These are phyloP conservation scores for Bipolaris zeicola DNA, from an alignment of 2,329 filamentous ascomycete species.

Conservation along the genomic window DNA sequence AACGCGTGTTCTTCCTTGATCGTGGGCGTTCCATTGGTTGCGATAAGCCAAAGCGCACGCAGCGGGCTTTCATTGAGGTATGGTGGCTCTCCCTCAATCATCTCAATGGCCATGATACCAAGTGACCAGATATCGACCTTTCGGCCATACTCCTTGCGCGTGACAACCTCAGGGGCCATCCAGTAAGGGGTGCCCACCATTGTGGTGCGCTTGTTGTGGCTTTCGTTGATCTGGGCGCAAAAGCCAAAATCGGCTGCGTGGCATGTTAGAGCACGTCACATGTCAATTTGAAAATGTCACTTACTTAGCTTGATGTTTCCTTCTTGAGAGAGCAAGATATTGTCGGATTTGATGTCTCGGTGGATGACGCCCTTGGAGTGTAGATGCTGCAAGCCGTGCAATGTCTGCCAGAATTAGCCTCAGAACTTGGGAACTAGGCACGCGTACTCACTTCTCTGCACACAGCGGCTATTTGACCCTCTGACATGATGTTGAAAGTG, in stretches of 20 bases:
- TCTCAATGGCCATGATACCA: constrained; percentile 99
- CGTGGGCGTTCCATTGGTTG: constrained; percentile 90
- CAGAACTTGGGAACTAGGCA: not conserved
- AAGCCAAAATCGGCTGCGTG: constrained; percentile 90
- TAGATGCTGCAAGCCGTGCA: constrained; percentile 89
- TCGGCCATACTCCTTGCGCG: constrained; percentile 93
- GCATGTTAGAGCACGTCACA: constrained; percentile 9
- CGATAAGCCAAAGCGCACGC: constrained; percentile 91
- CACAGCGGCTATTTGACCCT: constrained; percentile 94
- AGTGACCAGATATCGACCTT: constrained; percentile 99
- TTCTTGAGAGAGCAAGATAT: constrained; percentile 90
- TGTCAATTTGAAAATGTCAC: constrained; percentile 39
- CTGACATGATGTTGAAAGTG: constrained; percentile 98
- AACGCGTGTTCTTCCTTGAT: constrained; percentile 92
- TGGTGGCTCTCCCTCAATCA: constrained; percentile 98
- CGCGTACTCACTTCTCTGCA: constrained; percentile 73
- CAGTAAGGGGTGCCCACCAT: constrained; percentile 99
- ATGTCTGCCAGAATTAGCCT: constrained; percentile 59
- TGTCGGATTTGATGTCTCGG: constrained; percentile 98
- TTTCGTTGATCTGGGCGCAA: constrained; percentile 97
- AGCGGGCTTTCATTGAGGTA: constrained; percentile 95
- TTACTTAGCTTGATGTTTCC: constrained; percentile 97
- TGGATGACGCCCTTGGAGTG: constrained; percentile 99
- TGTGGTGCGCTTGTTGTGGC: constrained; percentile 94
- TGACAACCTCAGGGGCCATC: constrained; percentile 99